Percentiles rank a stretch among this genome's conserved stretches.
Conservation (phyloP, 2,329 filamentous ascomycete genomes). For the Colletotrichum godetiae region DNA sequence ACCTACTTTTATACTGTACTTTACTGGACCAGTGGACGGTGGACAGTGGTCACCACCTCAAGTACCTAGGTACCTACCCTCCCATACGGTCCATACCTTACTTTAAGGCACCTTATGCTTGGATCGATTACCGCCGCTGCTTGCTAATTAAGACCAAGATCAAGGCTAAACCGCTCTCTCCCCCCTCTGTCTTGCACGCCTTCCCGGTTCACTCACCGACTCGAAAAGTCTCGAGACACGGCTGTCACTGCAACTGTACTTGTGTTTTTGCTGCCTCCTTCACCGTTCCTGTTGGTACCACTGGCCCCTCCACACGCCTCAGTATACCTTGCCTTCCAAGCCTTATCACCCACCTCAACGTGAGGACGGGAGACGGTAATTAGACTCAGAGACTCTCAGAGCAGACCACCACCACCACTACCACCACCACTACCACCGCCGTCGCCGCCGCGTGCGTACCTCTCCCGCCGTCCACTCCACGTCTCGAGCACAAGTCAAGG, state of each 20-base stretch:
- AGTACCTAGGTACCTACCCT: background rate
- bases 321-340: background rate
- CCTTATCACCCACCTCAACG: background rate
- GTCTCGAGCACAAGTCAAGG: conserved; percentile 18
- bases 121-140: conserved; percentile 16
- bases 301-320: background rate
- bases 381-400: background rate
- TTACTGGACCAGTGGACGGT: background rate
- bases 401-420: background rate
- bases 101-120: conserved; percentile 5
- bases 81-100: background rate
- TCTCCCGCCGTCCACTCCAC: background rate
- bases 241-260: background rate
- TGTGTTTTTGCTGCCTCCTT: background rate
- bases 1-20: background rate
- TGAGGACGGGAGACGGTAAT: background rate
- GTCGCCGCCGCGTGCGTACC: background rate
- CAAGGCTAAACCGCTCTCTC: background rate
- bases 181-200: background rate
- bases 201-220: background rate
- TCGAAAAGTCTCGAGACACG: conserved; percentile 1
- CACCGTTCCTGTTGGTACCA: background rate
- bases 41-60: background rate
- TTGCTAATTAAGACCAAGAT: background rate
- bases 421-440: background rate